A percentile compares a stretch with the other conserved stretches of the same genome.
phyloP scores from a whole-genome alignment of 805 yeast species.

The Cephaloascus albidus region DNA sequence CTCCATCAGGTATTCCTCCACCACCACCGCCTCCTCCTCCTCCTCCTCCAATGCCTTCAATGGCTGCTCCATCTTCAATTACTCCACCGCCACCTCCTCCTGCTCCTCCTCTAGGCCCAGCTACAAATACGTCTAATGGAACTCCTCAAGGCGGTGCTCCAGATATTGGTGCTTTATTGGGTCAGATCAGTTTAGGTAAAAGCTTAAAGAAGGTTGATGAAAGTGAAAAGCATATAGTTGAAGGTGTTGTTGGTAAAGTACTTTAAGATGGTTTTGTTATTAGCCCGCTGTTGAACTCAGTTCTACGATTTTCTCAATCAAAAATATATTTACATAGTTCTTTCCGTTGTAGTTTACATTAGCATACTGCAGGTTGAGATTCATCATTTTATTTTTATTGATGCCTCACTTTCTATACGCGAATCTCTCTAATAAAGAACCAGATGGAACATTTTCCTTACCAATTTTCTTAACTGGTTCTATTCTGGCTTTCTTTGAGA shows the following conservation, averaged over 20 bases:
- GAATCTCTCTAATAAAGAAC: background rate
- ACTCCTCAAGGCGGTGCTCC: conserved; percentile 20
- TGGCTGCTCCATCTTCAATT: conserved; percentile 17
- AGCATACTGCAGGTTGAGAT: background rate
- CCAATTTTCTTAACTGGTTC: too few relatives aligned
- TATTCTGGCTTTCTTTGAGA: too few relatives aligned
- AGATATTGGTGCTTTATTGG: conserved; percentile 39
- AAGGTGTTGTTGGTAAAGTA: conserved; percentile 42
- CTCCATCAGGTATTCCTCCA: conserved; percentile 9
- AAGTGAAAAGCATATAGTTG: conserved; percentile 33
- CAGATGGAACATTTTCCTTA: too few relatives aligned
- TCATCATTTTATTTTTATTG: background rate
- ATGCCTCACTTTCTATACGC: background rate
- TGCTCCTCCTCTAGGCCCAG: conserved; percentile 18
- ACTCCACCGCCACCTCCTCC: conserved; percentile 24
- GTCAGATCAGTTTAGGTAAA: conserved; percentile 48
- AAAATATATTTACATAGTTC: background rate
- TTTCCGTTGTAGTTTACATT: background rate
- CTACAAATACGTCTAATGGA: conserved; percentile 16
- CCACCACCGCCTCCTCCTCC: conserved; percentile 15
- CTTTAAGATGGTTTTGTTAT: conserved; percentile 10
- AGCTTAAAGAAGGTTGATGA: conserved; percentile 42
- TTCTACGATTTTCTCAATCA: conserved; percentile 5
- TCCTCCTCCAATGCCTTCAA: conserved; percentile 21
- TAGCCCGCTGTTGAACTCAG: too few relatives aligned